Evolutionary conservation across 2,329 filamentous ascomycete genomes (phyloP), one percentile per base, ranked within the genome.

Genomic region (Cercospora janseana): DNA sequence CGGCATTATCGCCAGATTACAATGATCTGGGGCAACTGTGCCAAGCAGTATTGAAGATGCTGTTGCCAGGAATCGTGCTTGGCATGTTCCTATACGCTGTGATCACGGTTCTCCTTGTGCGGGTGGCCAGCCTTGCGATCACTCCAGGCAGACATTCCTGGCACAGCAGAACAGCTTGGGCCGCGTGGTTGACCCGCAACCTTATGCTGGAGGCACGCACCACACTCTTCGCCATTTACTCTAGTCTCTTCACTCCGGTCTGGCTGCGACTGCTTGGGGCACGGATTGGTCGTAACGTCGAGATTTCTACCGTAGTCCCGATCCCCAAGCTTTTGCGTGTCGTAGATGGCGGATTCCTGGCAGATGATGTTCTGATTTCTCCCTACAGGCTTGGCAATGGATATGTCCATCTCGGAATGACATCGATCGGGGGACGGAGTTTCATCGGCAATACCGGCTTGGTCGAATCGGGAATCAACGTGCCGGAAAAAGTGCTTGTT

Each of bases 161-260:
- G 46, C 46, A 48, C 23, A 48, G 46, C 28, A 31, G 46, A 27
- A 26, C 46, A 27, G 46, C 46, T n/a, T 48, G 46, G 46, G 46
- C 46, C 3, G 46, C 46, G n/a, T 48, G 46, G 46, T 27, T 48
- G n/a, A 48, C 46, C 6, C 46, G 35, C 21, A 20, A n/a, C 9
- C 12, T 48, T n/a, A 48, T 48, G 46, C 37, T 48, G 8, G 46
- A 48, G 15, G 46, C 46, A 41, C 46, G 46, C 7, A 29, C 46
- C 13, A 48, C 37, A 13, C 37, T 48, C 6, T 48, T 48, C 18
- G 34, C 46, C 10, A 38, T 48, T n/a, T 48, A 48, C 21, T 35
- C 46, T 13, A 41, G 34, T 26, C 46, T 48, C n/a, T 15, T 41
- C 16, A 48, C 46, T 3, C 46, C 46, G 28, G 16, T 28, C 6